Base-by-base conservation (phyloP, 306 rosid species). In the Luffa acutangula region DNA sequence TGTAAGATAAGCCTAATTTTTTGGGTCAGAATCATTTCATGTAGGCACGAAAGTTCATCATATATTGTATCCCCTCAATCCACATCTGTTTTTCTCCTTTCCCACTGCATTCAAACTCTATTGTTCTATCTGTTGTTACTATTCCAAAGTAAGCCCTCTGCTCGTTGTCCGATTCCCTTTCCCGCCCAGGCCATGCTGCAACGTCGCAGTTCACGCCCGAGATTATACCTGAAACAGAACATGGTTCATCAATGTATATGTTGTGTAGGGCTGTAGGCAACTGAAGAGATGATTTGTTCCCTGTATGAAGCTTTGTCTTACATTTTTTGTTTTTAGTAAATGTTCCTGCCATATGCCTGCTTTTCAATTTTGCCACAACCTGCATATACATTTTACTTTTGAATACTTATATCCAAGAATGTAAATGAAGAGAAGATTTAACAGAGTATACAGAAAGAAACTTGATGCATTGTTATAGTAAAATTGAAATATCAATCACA, bases 331-430 rank as follows among this genome's bases (percentile, higher is more conserved):
- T 92, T 83, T 92, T 94, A 0, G 93, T 92, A 89, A 92, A 91
- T 82, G 95, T 89, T 82, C 97, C 96, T 13, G 81, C 98, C 84
- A 94, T 94, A 72, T 88, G 88, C 91, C 87, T 92, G 96, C 98
- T 92, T 88, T 94, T 94, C 94, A 92, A 81, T 85, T 92, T 94
- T 48, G 91, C 95, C 67, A 92, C 89, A 76, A 92, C 97, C 98
- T 94, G 95, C 77, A 6, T 36, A 56, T 56, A 63, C 85, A 84
- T 46, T 80, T 57, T 0, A 81, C 74, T 72, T 77, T 57, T 73
- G 66, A 84, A 43, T 54, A 77, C 36, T 54, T 5, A 58, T n/a
- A 39, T 31, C 33, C 66, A 54, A 25, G 54, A 70, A 45, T 43
- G 36, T 18, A n/a, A 17, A n/a, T 70, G 54, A 70, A 42, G 4